Base-by-base conservation (phyloP, 208 protist species). In the Trypanosoma melophagium region DNA sequence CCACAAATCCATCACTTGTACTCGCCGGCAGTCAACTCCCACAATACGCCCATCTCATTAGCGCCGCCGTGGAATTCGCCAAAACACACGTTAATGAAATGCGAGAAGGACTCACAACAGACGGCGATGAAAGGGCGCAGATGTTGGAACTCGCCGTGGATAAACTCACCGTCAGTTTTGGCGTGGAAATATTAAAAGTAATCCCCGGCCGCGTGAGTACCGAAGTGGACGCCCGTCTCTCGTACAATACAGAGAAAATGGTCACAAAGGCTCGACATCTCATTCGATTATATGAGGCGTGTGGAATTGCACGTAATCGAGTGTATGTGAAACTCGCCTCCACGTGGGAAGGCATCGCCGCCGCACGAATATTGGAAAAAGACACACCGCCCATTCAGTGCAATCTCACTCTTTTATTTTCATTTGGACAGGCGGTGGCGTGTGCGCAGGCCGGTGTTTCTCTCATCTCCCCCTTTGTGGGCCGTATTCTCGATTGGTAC, bases 391-490 rank as follows among this genome's bases (percentile, higher is more conserved):
- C 28, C 28, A 98, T 99, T 71, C 91, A 96, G 72, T 98, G 94
- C 85, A 99, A 99, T 80, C 77, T 99, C 54, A 99, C 98, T 16
- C 84, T 99, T n/a, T 82, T 99, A 60, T 99, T 99, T 78, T 91
- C 81, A 56, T 96, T 98, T 54, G 87, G 88, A 10, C 97, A 98
- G 89, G 96, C 90, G n/a, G 83, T 96, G 35, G 91, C 89, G 47
- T 98, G 93, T 75, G 97, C 98, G 13, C 93, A 99, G 77, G 97
- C 95, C 0, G 72, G 76, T 25, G 97, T 96, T 35, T 93, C 97
- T 1, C 89, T 99, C 35, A 98, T 99, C 73, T 98, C 95, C 21
- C 98, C 98, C 13, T 99, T 99, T 38, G 93, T 97, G 17, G 97
- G 98, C 56, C 94, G 98, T 68, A 99, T 99, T 66, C 89, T 98